Evolutionary conservation across 2,329 filamentous ascomycete species (phyloP).

Genomic region (Aureobasidium melanogenum): DNA sequence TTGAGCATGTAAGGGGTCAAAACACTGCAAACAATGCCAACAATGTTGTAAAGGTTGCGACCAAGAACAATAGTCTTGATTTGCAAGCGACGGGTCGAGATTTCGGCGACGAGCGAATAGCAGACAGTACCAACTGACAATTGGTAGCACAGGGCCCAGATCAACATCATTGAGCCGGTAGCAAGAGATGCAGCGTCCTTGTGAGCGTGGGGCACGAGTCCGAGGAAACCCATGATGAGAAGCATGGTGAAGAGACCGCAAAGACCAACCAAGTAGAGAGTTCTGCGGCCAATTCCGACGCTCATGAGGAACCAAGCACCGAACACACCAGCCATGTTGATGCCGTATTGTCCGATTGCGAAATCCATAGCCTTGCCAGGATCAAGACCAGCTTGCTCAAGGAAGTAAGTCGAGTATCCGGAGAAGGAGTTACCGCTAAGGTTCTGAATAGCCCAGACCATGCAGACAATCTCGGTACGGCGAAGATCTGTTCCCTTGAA

Average conservation of each 20-base stretch:
- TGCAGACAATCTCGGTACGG: conserved; percentile 63
- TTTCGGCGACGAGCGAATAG: conserved; percentile 78
- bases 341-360: conserved; percentile 50
- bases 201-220: conserved; percentile 56
- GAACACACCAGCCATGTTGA: conserved; percentile 71
- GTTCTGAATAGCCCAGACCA: conserved; percentile 43
- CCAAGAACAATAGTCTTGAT: conserved; percentile 89
- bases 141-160: conserved; percentile 78
- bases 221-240: conserved; percentile 74
- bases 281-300: conserved; percentile 57
- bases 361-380: conserved; percentile 36
- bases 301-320: conserved; percentile 76
- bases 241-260: conserved; percentile 67
- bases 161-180: conserved; percentile 76
- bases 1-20: conserved; percentile 92
- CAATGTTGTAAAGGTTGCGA: conserved; percentile 67
- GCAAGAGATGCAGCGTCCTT: conserved; percentile 57
- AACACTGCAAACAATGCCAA: conserved; percentile 71
- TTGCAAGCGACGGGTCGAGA: conserved; percentile 72
- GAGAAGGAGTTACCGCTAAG: conserved; percentile 39
- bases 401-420: conserved; percentile 42
- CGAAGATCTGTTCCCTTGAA: conserved; percentile 72
- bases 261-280: conserved; percentile 68
- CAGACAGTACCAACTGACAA: conserved; percentile 81
- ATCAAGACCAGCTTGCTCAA: conserved; percentile 38